Conservation (phyloP, 2,329 filamentous ascomycete species). For the Chaetomium globosum region DNA sequence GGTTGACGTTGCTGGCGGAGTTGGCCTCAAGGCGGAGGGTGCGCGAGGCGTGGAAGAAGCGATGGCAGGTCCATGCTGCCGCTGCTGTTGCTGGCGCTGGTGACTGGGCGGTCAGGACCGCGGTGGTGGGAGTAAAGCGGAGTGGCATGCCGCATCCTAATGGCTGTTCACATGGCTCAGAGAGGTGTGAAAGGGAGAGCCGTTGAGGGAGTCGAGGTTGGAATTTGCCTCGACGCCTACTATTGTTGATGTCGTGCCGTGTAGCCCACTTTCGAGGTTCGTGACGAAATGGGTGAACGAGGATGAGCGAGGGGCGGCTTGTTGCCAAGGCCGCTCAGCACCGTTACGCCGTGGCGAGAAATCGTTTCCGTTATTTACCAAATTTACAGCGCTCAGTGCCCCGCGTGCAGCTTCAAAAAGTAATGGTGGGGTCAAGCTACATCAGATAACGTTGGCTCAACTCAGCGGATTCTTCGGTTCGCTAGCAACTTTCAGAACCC, state of each 20-base stretch:
- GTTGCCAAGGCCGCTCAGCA: neutral
- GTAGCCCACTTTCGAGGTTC: slow-evolving; percentile 11
- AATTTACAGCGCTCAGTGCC: slow-evolving; percentile 10
- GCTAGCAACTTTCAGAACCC: slow-evolving; percentile 14
- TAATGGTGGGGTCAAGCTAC: slow-evolving; percentile 14
- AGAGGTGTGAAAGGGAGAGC: slow-evolving; percentile 1
- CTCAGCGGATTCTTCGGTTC: slow-evolving; percentile 3
- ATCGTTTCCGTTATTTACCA: neutral
- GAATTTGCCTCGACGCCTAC: neutral
- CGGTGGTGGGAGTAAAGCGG: slow-evolving; percentile 43
- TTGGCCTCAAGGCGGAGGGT: slow-evolving; percentile 39
- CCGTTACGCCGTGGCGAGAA: neutral
- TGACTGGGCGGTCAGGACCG: slow-evolving; percentile 35
- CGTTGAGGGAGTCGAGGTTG: neutral
- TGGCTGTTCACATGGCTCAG: slow-evolving; percentile 25
- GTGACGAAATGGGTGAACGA: slow-evolving; percentile 29
- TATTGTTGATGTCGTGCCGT: neutral
- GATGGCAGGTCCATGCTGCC: slow-evolving; percentile 13
- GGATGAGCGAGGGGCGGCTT: no score
- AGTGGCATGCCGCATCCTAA: slow-evolving; percentile 67
- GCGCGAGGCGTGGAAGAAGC: slow-evolving; percentile 41
- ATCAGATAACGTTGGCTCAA: slow-evolving; percentile 14
- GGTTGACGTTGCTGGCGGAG: slow-evolving; percentile 46
- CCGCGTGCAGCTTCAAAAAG: neutral
- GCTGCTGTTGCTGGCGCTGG: slow-evolving; percentile 17